A percentile compares a stretch with the other conserved stretches of the same genome.
phyloP scores from a whole-genome alignment of 495 filamentous ascomycete species.

The Penicillium dipodomyicola region DNA sequence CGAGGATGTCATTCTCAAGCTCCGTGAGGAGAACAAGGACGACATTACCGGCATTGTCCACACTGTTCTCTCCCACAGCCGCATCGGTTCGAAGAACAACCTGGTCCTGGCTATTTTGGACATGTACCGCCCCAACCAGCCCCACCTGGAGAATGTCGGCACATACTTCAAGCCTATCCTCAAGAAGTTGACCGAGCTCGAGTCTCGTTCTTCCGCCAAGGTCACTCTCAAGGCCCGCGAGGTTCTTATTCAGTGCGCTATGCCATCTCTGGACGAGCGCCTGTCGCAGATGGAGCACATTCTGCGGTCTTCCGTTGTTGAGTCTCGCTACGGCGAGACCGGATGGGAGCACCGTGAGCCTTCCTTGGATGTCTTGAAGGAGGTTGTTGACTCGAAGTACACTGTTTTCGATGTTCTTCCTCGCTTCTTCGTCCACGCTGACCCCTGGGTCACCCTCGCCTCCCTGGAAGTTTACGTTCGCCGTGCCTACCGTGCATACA shows the following conservation, averaged over 20 bases:
- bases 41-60: constrained; percentile 78
- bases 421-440: constrained; percentile 88
- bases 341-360: constrained; percentile 97
- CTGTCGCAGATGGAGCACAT: constrained; percentile 98
- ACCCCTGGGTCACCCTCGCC: constrained; percentile 92
- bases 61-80: constrained; percentile 89
- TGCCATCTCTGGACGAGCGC: constrained; percentile 93
- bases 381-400: constrained; percentile 97
- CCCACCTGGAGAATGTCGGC: constrained; percentile 78
- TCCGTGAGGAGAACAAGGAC: constrained; percentile 95
- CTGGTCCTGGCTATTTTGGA: constrained; percentile 88
- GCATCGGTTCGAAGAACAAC: constrained; percentile 90
- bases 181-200: constrained; percentile 84
- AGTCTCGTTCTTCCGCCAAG: constrained; percentile 87
- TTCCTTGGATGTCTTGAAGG: constrained; percentile 80
- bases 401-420: constrained; percentile 96
- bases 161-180: constrained; percentile 84
- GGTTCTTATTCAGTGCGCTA: constrained; percentile 91
- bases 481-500: constrained; percentile 94
- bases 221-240: constrained; percentile 96
- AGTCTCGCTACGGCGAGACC: constrained; percentile 94
- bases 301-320: constrained; percentile 91
- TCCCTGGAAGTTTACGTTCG: constrained; percentile 95
- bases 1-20: constrained; percentile 90
- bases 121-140: constrained; percentile 92